phyloP scores from a whole-genome alignment of 768 basidiomycete genomes.

The Hemileccinum impolitum region DNA sequence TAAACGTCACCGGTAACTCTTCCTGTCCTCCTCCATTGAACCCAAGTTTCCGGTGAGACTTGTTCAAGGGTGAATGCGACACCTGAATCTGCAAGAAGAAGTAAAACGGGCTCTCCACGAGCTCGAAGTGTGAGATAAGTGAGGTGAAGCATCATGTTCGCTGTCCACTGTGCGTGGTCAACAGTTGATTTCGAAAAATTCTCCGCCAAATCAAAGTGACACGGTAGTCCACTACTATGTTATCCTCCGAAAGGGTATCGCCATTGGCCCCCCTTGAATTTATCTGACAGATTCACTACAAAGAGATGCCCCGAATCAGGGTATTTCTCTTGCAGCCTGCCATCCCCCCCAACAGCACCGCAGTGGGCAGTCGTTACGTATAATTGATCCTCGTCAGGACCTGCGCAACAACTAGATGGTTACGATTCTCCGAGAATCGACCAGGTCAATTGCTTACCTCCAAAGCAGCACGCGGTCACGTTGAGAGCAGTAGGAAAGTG shows the following conservation, averaged over 20 bases:
- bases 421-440: slow-evolving; percentile 3
- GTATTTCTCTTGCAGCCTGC: slow-evolving; percentile 31
- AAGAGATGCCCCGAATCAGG: slow-evolving; percentile 37
- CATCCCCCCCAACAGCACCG: slow-evolving; percentile 54
- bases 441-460: slow-evolving; percentile 26
- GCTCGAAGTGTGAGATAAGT: slow-evolving; percentile 22
- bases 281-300: slow-evolving; percentile 27
- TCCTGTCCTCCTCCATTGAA: background rate
- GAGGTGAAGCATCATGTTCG: slow-evolving; percentile 18
- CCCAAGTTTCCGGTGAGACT: slow-evolving; percentile 7
- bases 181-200: too few relatives aligned
- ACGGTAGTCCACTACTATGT: background rate
- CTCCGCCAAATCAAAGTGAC: background rate
- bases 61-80: slow-evolving; percentile 19
- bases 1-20: slow-evolving; percentile 15
- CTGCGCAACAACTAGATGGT: slow-evolving; percentile 28
- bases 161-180: too few relatives aligned
- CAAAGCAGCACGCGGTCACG: slow-evolving; percentile 68
- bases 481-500: slow-evolving; percentile 59
- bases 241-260: slow-evolving; percentile 23
- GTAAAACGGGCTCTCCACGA: slow-evolving; percentile 26
- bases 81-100: slow-evolving; percentile 25
- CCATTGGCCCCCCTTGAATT: slow-evolving; percentile 24
- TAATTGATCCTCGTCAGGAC: slow-evolving; percentile 57
- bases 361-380: slow-evolving; percentile 57